phyloP scores from a whole-genome alignment of 2,329 filamentous ascomycete genomes.

The Magnaporthiopsis incrustans region DNA sequence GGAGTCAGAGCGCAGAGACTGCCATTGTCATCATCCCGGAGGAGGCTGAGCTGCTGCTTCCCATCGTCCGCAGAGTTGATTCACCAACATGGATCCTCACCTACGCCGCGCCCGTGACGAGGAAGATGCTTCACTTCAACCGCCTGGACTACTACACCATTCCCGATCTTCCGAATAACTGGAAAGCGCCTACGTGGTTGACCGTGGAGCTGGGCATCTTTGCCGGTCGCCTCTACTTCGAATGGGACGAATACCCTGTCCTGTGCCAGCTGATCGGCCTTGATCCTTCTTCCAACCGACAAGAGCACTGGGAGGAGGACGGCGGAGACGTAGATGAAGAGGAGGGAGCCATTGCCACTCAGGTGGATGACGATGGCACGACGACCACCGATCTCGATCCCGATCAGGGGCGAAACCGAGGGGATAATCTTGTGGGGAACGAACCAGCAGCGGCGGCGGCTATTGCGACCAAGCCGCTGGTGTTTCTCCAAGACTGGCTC shows the following conservation, averaged over 20 bases:
- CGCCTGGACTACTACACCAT: conserved; percentile 42
- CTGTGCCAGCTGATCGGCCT: conserved; percentile 25
- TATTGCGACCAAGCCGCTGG: conserved; percentile 26
- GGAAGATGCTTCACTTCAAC: conserved; percentile 53
- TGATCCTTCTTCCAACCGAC: background rate
- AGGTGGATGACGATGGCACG: background rate
- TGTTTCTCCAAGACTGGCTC: conserved; percentile 51
- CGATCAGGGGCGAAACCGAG: background rate
- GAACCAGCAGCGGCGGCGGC: background rate
- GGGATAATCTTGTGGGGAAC: background rate
- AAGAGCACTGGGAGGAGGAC: conserved; percentile 11
- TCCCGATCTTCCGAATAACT: conserved; percentile 33
- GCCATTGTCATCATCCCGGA: conserved; percentile 55
- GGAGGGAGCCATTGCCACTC: background rate
- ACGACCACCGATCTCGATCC: too few species aligned
- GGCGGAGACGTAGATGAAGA: conserved; percentile 8
- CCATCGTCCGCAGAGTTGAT: conserved; percentile 24
- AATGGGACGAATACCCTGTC: conserved; percentile 34
- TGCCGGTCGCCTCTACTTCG: conserved; percentile 52
- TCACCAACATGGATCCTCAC: conserved; percentile 37
- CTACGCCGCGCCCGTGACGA: conserved; percentile 53
- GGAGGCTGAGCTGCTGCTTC: conserved; percentile 50
- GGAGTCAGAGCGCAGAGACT: conserved; percentile 34
- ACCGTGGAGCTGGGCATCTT: conserved; percentile 51
- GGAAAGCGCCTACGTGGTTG: conserved; percentile 43